Base-by-base conservation (phyloP, 2,329 filamentous ascomycete species). In the Huntiella savannae region DNA sequence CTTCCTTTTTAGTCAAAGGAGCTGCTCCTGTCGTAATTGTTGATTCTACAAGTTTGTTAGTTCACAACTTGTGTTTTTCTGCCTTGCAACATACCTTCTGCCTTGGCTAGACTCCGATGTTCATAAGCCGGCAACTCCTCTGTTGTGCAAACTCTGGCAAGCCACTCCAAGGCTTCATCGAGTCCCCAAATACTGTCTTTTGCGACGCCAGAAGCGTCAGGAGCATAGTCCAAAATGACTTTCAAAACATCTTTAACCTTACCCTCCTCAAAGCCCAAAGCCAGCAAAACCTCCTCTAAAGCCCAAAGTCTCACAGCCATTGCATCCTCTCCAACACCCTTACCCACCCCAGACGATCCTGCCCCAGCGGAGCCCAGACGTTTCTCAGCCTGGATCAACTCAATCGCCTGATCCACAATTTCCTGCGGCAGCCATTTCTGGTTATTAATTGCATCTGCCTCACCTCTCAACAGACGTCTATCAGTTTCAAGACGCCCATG, bases 101-200 rank as follows among this genome's bases (percentile, higher is more conserved):
- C 56, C 49, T 55, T 51, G 4, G 58, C 54, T 32, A 61, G 67
- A 11, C 55, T 54, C 45, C 58, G 63, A 48, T 66, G 68, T 15
- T 81, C 76, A 58, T 91, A 92, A 40, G 75, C 69, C 4, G 81
- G 81, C 33, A 88, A 67, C 54, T 87, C 79, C 1, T 77, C 71
- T 51, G 69, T 63, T 11, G 70, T 63, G 54, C 79, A 83, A 57
- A 91, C 75, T 52, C 83, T 67, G n/a, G 85, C 83, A 46, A 96
- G 70, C 84, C 86, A 94, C 54, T 95, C 84, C 15, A 98, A 60
- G 19, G 82, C 77, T 61, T 94, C 87, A 51, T 92, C 80, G 33
- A 96, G 64, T 7, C 87, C 86, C 82, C 85, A 93, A 11, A 86
- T 71, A 38, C 70, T 69, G 52, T 85, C 81, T 53, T 75, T 79